phyloP scores from a whole-genome alignment of 176 grass and related monocot genomes.

The Cocos nucifera region DNA sequence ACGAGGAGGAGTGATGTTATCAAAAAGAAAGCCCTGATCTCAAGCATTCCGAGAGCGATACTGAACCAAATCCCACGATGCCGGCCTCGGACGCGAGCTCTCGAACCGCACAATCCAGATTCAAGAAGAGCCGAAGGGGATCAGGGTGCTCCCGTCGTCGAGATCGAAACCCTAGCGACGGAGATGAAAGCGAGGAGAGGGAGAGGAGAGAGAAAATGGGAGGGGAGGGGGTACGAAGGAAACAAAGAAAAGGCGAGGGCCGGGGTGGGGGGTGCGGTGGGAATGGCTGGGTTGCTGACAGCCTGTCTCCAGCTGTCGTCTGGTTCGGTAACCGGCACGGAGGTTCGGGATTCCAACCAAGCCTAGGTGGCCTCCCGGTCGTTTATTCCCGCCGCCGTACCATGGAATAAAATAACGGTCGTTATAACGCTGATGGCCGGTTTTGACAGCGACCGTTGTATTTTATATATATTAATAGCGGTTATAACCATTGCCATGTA shows the following conservation, averaged over 20 bases:
- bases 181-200: background rate
- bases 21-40: background rate
- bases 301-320: conserved; percentile 83
- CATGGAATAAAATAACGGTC: no score
- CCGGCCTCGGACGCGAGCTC: background rate
- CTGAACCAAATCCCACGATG: background rate
- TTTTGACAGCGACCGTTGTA: no score
- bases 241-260: conserved; percentile 17
- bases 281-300: conserved; percentile 52
- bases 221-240: conserved; percentile 18
- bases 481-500: no score
- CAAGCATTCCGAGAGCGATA: background rate
- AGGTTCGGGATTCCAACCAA: background rate
- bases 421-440: no score
- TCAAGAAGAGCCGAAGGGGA: background rate
- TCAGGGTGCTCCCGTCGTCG: background rate
- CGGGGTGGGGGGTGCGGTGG: no score
- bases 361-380: conserved; percentile 2
- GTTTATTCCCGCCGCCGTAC: no score
- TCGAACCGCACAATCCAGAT: background rate
- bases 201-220: conserved; percentile 4
- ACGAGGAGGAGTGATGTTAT: background rate
- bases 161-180: conserved; percentile 6
- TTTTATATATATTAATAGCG: no score
- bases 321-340: conserved; percentile 31